Conservation (phyloP, 2,329 filamentous ascomycete species). For the Botryotinia narcissicola region DNA sequence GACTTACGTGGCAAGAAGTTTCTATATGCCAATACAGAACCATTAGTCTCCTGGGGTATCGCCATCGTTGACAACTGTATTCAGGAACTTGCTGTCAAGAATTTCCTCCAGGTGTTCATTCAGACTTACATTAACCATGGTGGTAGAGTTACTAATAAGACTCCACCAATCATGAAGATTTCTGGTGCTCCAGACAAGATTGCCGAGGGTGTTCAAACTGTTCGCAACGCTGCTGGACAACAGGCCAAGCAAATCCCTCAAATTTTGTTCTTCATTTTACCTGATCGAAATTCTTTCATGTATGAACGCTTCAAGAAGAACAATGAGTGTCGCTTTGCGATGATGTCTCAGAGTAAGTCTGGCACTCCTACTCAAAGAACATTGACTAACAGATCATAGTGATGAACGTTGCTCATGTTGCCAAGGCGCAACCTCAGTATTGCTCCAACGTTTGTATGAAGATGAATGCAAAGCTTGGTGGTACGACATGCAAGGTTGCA, state of each 20-base stretch:
- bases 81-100: conserved; percentile 45
- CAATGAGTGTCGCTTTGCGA: conserved; percentile 79
- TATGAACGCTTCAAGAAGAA: conserved; percentile 90
- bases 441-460: conserved; percentile 95
- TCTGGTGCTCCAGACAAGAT: conserved; percentile 20
- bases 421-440: conserved; percentile 74
- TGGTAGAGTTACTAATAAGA: conserved; percentile 49
- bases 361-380: not conserved
- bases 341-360: conserved; percentile 64
- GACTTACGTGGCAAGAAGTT: conserved; percentile 83
- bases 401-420: conserved; percentile 67
- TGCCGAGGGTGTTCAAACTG: conserved; percentile 21
- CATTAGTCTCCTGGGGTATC: conserved; percentile 73
- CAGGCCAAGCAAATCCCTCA: conserved; percentile 50
- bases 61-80: conserved; percentile 60
- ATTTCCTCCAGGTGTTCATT: conserved; percentile 60
- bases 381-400: conserved; percentile 43
- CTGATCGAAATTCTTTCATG: conserved; percentile 64
- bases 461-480: conserved; percentile 92
- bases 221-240: conserved; percentile 28
- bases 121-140: conserved; percentile 61
- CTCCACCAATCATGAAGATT: conserved; percentile 43
- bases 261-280: conserved; percentile 76
- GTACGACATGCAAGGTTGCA: conserved; percentile 58
- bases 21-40: conserved; percentile 57